Base-by-base conservation (phyloP, 139 green algal genomes). In the Astrephomene gubernaculifera region DNA sequence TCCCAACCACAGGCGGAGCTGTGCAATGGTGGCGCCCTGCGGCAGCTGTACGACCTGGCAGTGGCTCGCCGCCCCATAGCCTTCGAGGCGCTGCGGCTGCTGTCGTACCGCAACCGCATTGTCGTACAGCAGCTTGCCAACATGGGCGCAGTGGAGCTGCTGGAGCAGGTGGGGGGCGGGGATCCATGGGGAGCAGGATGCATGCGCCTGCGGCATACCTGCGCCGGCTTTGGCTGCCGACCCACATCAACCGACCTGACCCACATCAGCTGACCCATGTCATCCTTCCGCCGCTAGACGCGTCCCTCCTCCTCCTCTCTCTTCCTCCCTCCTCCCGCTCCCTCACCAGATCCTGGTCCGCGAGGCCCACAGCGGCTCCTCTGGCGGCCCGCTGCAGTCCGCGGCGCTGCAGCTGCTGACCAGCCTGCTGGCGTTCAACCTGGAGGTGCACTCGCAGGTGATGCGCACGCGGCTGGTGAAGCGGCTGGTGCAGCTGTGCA, bases 351-450 rank as follows among this genome's bases (percentile, higher is more conserved):
- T 85, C 5, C 49, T 78, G 24, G 64, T 85, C 1, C 64, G 64
- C 24, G 79, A 75, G 44, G 78, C 44, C 4, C 31, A 38, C 31
- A 60, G n/a, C 43, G 63, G 61, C 64, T 4, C 17, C 39, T 60
- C 61, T 29, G 27, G 60, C 76, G 54, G 45, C 7, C 2, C n/a
- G 33, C n/a, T 69, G 41, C 65, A 75, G 64, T 64, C 53, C n/a
- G 72, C 73, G 5, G 57, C 57, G 39, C 53, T 87, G 82, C 44
- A 54, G 53, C 71, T 88, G 61, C 61, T 88, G 43, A 76, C 83
- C 61, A 61, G 36, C 60, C 35, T 88, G 33, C 53, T 88, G 44
- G 83, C 83, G 33, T 88, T 88, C 83, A 88, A 88, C 72, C 33
- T 69, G 60, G 72, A 83, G 61, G 43, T 78, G 0, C 83, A 88